A percentile compares a stretch with the other conserved stretches of the same genome.
Conservation (phyloP, 2,329 filamentous ascomycete species). For the Elsinoe fawcettii region DNA sequence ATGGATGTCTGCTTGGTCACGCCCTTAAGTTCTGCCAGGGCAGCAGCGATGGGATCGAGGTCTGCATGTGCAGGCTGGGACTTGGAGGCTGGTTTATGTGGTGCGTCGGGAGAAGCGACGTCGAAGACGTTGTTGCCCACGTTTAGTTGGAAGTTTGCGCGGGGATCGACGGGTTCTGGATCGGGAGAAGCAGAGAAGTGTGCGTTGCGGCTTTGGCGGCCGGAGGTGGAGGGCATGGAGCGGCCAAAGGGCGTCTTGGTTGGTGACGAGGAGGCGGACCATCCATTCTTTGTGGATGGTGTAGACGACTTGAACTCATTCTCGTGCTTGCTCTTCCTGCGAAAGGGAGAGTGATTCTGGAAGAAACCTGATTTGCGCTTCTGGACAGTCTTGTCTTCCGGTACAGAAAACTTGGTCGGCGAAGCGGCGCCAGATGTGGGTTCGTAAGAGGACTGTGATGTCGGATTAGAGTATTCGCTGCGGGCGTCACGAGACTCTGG, state of each 20-base stretch:
- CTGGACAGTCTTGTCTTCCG: constrained; percentile 58
- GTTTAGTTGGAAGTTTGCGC: constrained; percentile 86
- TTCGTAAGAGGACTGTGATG: constrained; percentile 80
- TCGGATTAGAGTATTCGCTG: constrained; percentile 84
- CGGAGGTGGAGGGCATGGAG: constrained; percentile 17
- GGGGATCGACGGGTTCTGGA: constrained; percentile 81
- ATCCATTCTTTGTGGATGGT: constrained; percentile 44
- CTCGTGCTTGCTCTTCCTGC: constrained; percentile 70
- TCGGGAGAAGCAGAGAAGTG: constrained; percentile 45
- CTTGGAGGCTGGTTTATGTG: constrained; percentile 32
- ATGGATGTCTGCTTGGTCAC: constrained; percentile 71
- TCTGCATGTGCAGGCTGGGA: constrained; percentile 48
- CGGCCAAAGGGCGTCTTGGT: constrained; percentile 10
- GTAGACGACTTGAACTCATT: constrained; percentile 49
- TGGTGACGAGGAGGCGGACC: constrained; percentile 31
- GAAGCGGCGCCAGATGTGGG: constrained; percentile 66
- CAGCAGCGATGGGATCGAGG: constrained; percentile 80
- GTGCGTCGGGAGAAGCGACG: constrained; percentile 65
- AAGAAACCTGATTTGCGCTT: constrained; percentile 81
- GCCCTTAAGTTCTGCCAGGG: constrained; percentile 85
- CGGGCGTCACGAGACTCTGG: constrained; percentile 74
- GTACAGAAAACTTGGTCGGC: constrained; percentile 51
- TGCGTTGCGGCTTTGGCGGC: constrained; percentile 22
- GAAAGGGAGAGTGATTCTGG: constrained; percentile 85
- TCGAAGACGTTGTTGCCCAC: constrained; percentile 95